Conservation (phyloP, 352 stramenopile genomes). For the Synura sp. region DNA sequence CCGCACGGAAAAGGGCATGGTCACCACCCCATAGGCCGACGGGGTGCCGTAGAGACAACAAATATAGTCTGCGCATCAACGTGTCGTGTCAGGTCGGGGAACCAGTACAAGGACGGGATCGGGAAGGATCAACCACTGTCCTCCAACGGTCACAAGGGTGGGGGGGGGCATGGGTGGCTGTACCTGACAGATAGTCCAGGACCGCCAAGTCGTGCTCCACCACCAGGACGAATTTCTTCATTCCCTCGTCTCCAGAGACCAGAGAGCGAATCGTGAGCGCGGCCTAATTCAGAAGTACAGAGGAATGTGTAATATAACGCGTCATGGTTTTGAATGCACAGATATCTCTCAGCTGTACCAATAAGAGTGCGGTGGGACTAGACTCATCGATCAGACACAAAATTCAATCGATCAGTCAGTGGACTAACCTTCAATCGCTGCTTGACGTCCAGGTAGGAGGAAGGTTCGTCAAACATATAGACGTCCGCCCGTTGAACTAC, state of each 20-base stretch:
- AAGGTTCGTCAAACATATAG: conserved; percentile 99
- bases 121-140: too few relatives aligned
- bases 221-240: conserved; percentile 89
- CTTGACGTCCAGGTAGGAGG: conserved; percentile 98
- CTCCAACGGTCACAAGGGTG: neutral
- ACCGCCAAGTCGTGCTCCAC: conserved; percentile 99
- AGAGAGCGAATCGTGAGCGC: conserved; percentile 95
- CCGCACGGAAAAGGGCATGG: conserved; percentile 98
- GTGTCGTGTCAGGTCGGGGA: neutral
- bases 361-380: too few relatives aligned
- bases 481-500: conserved; percentile 92
- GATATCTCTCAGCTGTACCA: too few relatives aligned
- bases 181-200: conserved; percentile 83
- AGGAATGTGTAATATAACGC: too few relatives aligned
- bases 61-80: conserved; percentile 92
- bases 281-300: too few relatives aligned
- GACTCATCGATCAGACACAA: too few relatives aligned
- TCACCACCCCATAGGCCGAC: conserved; percentile 98
- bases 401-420: too few relatives aligned
- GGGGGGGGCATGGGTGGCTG: neutral
- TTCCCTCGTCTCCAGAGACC: conserved; percentile 62
- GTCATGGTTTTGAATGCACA: too few relatives aligned
- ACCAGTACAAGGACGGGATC: too few relatives aligned
- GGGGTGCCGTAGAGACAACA: conserved; percentile 97
- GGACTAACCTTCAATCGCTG: conserved; percentile 84